A percentile compares a stretch with the other conserved stretches of the same genome.
These are phyloP conservation scores for Apiospora aurea DNA, from an alignment of 2,329 filamentous ascomycete genomes.

Conservation along the genomic window DNA sequence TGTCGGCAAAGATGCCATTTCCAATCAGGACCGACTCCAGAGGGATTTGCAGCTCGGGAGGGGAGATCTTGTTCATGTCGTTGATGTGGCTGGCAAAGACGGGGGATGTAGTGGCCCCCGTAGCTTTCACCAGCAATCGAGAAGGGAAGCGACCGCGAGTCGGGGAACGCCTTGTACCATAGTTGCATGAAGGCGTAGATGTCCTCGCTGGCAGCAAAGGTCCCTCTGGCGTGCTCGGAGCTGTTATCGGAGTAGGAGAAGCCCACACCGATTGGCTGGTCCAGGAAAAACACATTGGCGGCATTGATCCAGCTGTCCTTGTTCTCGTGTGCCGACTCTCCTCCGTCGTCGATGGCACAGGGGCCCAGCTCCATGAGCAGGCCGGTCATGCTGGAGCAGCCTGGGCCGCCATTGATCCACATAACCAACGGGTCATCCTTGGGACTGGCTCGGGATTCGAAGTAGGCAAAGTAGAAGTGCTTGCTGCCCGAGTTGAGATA, in stretches of 20 bases:
- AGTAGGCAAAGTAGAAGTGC: slow-evolving; percentile 14
- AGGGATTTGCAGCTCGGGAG: slow-evolving; percentile 47
- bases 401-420: slow-evolving; percentile 36
- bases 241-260: slow-evolving; percentile 52
- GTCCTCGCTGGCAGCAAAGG: slow-evolving; percentile 53
- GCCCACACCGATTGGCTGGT: slow-evolving; percentile 65
- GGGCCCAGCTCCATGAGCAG: slow-evolving; percentile 26
- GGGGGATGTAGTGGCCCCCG: slow-evolving; percentile 57
- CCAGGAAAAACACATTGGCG: slow-evolving; percentile 57
- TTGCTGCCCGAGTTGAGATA: slow-evolving; percentile 14
- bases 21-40: slow-evolving; percentile 54
- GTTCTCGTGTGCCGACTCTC: slow-evolving; percentile 54
- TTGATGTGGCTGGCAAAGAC: slow-evolving; percentile 52
- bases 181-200: slow-evolving; percentile 58
- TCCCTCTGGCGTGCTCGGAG: slow-evolving; percentile 42
- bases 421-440: slow-evolving; percentile 34
- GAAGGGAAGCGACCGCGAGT: slow-evolving; percentile 46
- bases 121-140: slow-evolving; percentile 58
- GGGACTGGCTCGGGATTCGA: slow-evolving; percentile 16
- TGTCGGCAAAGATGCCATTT: slow-evolving; percentile 49
- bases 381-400: slow-evolving; percentile 33
- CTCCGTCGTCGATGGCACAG: slow-evolving; percentile 41
- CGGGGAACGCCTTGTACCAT: slow-evolving; percentile 54
- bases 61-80: slow-evolving; percentile 49
- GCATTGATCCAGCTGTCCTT: slow-evolving; percentile 62